Conservation (phyloP, 208 protist species). For the Leishmania arabica region DNA sequence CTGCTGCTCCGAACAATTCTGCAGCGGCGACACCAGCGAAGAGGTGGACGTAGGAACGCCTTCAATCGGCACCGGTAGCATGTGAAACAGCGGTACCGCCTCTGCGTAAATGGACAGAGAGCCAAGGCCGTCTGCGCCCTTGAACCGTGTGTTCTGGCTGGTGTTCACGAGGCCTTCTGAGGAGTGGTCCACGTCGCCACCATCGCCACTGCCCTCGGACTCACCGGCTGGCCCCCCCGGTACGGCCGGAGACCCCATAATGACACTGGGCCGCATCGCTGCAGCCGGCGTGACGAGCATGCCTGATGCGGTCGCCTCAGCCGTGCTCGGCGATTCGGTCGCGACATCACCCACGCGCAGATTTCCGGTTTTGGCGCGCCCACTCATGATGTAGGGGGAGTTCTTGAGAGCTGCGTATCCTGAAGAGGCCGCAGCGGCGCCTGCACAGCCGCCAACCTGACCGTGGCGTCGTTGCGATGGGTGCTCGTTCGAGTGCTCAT, state of each 20-base stretch:
- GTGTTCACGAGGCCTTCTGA: constrained; percentile 3
- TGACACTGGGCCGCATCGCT: background rate
- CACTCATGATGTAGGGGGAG: constrained; percentile 1
- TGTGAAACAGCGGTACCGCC: background rate
- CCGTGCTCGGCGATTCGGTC: background rate
- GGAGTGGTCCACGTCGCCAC: background rate
- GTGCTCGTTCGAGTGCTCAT: background rate
- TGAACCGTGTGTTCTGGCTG: background rate
- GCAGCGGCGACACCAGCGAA: background rate
- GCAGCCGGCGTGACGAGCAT: background rate
- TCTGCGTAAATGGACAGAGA: background rate
- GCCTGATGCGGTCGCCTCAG: background rate
- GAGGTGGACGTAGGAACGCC: background rate
- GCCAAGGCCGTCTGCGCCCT: background rate
- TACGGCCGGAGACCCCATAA: background rate
- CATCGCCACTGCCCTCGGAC: background rate
- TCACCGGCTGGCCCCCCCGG: background rate
- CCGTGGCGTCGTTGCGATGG: constrained; percentile 5
- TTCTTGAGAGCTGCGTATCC: background rate
- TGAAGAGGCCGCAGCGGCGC: background rate
- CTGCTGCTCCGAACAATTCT: background rate
- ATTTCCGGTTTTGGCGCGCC: background rate
- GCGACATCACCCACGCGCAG: background rate
- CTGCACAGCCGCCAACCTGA: background rate
- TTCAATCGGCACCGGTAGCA: background rate